Evolutionary conservation across 2,329 filamentous ascomycete genomes (phyloP).

Genomic region (Didymella exigua): DNA sequence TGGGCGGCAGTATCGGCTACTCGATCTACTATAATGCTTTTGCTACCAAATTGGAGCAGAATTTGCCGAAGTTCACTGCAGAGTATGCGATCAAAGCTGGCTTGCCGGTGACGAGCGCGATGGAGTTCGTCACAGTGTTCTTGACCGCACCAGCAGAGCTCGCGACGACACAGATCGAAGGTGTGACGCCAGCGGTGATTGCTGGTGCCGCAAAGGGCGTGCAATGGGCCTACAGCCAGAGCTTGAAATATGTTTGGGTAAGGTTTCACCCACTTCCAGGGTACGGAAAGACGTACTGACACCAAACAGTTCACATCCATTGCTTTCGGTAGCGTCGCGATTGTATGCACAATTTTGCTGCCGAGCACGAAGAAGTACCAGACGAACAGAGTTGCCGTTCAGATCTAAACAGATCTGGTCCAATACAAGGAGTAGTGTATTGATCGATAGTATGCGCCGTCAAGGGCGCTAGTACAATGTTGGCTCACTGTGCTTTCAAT

Average conservation of each 20-base stretch:
- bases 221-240: conserved; percentile 40
- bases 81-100: conserved; percentile 46
- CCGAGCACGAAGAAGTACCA: conserved; percentile 43
- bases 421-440: too few relatives aligned
- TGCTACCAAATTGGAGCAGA: conserved; percentile 34
- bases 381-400: conserved; percentile 41
- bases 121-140: conserved; percentile 45
- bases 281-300: not conserved
- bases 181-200: conserved; percentile 39
- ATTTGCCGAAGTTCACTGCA: conserved; percentile 34
- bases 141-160: conserved; percentile 29
- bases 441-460: too few relatives aligned
- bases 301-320: conserved; percentile 31
- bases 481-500: not conserved
- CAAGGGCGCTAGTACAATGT: too few relatives aligned
- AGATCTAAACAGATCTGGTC: conserved; percentile 29
- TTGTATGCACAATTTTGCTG: conserved; percentile 37
- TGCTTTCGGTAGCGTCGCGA: conserved; percentile 38
- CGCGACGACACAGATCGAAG: conserved; percentile 21
- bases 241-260: conserved; percentile 40
- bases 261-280: not conserved
- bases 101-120: conserved; percentile 44
- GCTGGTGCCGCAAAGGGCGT: conserved; percentile 32
- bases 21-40: conserved; percentile 47
- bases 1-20: conserved; percentile 46